Conservation (phyloP, 2,329 filamentous ascomycete species). For the Endoconidiophora polonica region DNA sequence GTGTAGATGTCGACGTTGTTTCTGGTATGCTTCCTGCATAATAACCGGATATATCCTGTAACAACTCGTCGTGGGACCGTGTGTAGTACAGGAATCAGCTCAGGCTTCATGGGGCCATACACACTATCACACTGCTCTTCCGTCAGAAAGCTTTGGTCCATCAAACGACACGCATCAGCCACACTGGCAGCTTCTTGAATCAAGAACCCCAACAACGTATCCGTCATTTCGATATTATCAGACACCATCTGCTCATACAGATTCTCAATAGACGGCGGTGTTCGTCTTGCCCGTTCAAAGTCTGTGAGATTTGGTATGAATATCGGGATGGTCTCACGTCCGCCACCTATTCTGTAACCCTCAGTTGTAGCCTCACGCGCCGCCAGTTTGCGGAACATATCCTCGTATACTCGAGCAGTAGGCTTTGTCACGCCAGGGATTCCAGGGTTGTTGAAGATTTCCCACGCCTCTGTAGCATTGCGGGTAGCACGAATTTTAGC, state of each 20-base stretch:
- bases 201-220: slow-evolving; percentile 36
- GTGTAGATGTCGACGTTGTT: slow-evolving; percentile 3
- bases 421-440: slow-evolving; percentile 20
- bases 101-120: slow-evolving; percentile 13
- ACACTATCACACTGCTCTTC: slow-evolving; percentile 2
- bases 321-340: slow-evolving; percentile 14
- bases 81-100: slow-evolving; percentile 1
- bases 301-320: slow-evolving; percentile 36
- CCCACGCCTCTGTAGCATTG: slow-evolving; percentile 46
- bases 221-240: slow-evolving; percentile 30
- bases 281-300: slow-evolving; percentile 46
- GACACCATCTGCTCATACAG: slow-evolving; percentile 43
- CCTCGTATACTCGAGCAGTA: slow-evolving; percentile 32
- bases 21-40: slow-evolving; percentile 11
- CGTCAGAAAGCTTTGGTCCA: slow-evolving; percentile 3
- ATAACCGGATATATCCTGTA: slow-evolving; percentile 10
- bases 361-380: slow-evolving; percentile 18
- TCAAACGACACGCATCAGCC: slow-evolving; percentile 2
- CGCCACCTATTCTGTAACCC: slow-evolving; percentile 15
- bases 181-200: slow-evolving; percentile 31
- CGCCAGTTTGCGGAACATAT: slow-evolving; percentile 43
- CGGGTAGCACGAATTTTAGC: slow-evolving; percentile 40
- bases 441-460: slow-evolving; percentile 26
- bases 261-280: slow-evolving; percentile 39
- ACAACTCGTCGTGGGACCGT: slow-evolving; percentile 12